Percentiles rank a stretch among this genome's conserved stretches.
phyloP scores from a whole-genome alignment of 1,284 basidiomycete species.

The Athelia psychrophila region DNA sequence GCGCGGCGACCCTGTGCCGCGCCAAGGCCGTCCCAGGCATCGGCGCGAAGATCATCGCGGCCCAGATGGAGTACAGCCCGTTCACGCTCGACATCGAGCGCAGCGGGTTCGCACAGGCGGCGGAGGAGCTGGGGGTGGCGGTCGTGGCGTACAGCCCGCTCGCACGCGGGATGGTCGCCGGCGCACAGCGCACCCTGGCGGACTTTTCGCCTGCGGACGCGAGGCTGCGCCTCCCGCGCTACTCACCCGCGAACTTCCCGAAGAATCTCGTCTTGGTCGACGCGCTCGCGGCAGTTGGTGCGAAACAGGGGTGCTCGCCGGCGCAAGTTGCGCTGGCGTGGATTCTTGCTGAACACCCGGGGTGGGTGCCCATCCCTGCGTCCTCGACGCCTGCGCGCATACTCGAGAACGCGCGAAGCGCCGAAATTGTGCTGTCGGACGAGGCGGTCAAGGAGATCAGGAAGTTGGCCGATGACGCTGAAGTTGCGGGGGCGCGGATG shows the following conservation, averaged over 20 bases:
- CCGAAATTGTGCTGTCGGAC: too few relatives aligned
- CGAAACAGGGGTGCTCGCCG: constrained; percentile 30
- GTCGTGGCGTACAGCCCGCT: constrained; percentile 59
- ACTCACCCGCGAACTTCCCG: constrained; percentile 39
- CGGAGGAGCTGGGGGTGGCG: constrained; percentile 48
- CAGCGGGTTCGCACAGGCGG: constrained; percentile 42
- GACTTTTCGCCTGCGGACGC: constrained; percentile 54
- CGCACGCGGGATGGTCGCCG: constrained; percentile 62
- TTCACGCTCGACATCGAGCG: constrained; percentile 55
- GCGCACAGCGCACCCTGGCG: constrained; percentile 41
- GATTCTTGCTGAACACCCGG: constrained; percentile 29
- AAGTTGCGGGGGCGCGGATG: too few relatives aligned
- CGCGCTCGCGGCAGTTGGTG: constrained; percentile 28
- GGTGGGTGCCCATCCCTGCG: neutral
- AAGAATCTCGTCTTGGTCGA: constrained; percentile 40
- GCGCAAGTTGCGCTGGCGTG: constrained; percentile 43
- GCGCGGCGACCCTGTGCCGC: constrained; percentile 54
- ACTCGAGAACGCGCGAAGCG: neutral
- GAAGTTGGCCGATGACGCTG: too few relatives aligned
- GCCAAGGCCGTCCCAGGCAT: constrained; percentile 63
- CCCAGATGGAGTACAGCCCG: constrained; percentile 66
- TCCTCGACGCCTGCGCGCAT: neutral
- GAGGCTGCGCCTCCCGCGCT: constrained; percentile 34
- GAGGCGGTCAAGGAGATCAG: too few relatives aligned
- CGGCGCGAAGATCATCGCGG: constrained; percentile 29